Evolutionary conservation across 192 early-diverging fungal genomes (phyloP), one percentile per base, ranked within the genome.

Genomic region (Allomyces arbusculus): DNA sequence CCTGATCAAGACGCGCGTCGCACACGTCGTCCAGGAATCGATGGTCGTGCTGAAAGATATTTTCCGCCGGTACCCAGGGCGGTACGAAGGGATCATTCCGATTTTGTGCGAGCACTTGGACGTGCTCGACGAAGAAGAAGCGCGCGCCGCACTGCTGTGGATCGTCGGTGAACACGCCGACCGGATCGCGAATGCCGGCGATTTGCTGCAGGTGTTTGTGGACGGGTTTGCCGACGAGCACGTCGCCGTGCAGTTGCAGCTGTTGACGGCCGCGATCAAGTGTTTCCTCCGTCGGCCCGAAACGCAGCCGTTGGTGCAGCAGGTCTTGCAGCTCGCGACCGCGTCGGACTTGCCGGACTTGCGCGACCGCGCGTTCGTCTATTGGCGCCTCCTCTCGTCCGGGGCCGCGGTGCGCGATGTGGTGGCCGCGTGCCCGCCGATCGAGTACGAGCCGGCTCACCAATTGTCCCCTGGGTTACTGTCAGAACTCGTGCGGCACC

Each of bases 151-250:
- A 2, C 71, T 95, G 65, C 86, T 94, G 69, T 98, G 95, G 95
- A 92, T 94, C 66, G 74, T 98, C 75, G 95, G 95, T 68, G 92
- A 98, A 70, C 95, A 98, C 72, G 87, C 92, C 10, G 89, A 95
- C 69, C 74, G 84, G 25, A 88, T 97, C 65, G 82, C 85, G 26
- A 93, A 94, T 73, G 87, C 89, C 0, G 73, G 77, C 33, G 88
- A 89, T 63, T 71, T 97, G 61, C 78, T 98, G 61, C 75, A 81
- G 8, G 74, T 76, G 24, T 89, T 87, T 75, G 74, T 91, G 69
- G 93, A 97, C 63, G 79, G 78, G 23, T 95, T 99, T 74, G 79
- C 86, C 62, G 89, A 94, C 63, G 92, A 99, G 68, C 84, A 84
- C 64, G 69, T 83, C 7, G 61, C 84, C 75, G 93, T 97, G 62